Percentiles rank a stretch among this genome's conserved stretches.
Evolutionary conservation across 768 basidiomycete species (phyloP).

Genomic region (Leccinum uliginosum): DNA sequence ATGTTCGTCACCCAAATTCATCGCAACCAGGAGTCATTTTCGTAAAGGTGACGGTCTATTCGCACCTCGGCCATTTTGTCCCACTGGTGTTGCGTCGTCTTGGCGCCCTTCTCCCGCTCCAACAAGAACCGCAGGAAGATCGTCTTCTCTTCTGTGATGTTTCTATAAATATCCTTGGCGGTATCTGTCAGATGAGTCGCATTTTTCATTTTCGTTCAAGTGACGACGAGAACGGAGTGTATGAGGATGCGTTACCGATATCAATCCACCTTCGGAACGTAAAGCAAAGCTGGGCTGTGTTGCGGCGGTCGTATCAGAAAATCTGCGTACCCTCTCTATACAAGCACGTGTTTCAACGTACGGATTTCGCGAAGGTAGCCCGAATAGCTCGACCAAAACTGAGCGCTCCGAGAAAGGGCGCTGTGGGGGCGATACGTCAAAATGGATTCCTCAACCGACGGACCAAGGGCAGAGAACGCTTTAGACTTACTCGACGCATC

Average conservation of each 20-base stretch:
- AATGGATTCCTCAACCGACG: neutral
- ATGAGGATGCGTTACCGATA: conserved; percentile 45
- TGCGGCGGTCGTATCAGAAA: conserved; percentile 13
- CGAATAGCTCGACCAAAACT: conserved; percentile 84
- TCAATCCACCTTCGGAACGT: conserved; percentile 73
- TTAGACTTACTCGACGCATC: conserved; percentile 48
- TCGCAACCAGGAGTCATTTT: neutral
- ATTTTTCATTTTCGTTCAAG: conserved; percentile 1
- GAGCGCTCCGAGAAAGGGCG: conserved; percentile 71
- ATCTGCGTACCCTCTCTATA: neutral
- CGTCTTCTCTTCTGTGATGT: conserved; percentile 57
- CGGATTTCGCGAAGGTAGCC: conserved; percentile 78
- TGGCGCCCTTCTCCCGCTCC: conserved; percentile 39
- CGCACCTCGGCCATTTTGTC: conserved; percentile 24
- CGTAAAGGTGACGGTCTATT: conserved; percentile 1
- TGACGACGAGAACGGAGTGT: conserved; percentile 10
- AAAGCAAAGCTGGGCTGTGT: conserved; percentile 68
- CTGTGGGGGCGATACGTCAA: conserved; percentile 32
- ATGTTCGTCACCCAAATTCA: neutral
- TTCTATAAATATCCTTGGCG: conserved; percentile 64
- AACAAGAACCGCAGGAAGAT: conserved; percentile 44
- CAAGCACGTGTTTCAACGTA: conserved; percentile 37
- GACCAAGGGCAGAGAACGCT: neutral
- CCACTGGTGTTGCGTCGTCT: conserved; percentile 29
- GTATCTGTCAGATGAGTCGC: conserved; percentile 38